phyloP scores from a whole-genome alignment of 768 basidiomycete species.

The Boletus coccyginus region DNA sequence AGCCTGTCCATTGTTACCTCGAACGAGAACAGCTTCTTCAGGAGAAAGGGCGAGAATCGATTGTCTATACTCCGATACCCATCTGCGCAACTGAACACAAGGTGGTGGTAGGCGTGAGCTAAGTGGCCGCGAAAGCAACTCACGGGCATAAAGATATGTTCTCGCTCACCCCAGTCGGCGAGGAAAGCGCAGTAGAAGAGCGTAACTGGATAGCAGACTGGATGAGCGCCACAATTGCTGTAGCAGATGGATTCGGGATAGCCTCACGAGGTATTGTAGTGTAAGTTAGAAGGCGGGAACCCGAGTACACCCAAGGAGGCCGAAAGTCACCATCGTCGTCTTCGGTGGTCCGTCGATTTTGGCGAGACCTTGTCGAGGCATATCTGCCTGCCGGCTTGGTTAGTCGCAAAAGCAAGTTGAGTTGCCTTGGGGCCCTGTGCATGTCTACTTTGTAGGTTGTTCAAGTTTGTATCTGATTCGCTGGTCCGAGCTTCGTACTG shows the following conservation, averaged over 20 bases:
- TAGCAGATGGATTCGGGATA: background rate
- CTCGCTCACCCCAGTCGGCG: constrained; percentile 66
- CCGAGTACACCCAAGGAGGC: constrained; percentile 59
- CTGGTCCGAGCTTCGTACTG: background rate
- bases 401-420: constrained; percentile 2
- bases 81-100: constrained; percentile 49
- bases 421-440: constrained; percentile 6
- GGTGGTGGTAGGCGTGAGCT: background rate
- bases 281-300: constrained; percentile 49
- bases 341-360: constrained; percentile 1
- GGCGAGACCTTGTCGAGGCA: constrained; percentile 15
- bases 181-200: constrained; percentile 57
- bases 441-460: constrained; percentile 2
- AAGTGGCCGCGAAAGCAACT: constrained; percentile 24
- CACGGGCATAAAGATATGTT: constrained; percentile 70
- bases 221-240: background rate
- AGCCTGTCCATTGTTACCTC: constrained; percentile 2
- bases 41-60: constrained; percentile 58
- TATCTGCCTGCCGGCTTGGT: constrained; percentile 7
- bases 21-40: constrained; percentile 41
- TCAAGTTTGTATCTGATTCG: constrained; percentile 2
- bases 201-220: constrained; percentile 37
- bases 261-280: constrained; percentile 54
- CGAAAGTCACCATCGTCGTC: constrained; percentile 44
- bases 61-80: constrained; percentile 48